A percentile compares a stretch with the other conserved stretches of the same genome.
Evolutionary conservation across 192 early-diverging fungal species (phyloP).

Genomic region (Rhizophagus clarus): DNA sequence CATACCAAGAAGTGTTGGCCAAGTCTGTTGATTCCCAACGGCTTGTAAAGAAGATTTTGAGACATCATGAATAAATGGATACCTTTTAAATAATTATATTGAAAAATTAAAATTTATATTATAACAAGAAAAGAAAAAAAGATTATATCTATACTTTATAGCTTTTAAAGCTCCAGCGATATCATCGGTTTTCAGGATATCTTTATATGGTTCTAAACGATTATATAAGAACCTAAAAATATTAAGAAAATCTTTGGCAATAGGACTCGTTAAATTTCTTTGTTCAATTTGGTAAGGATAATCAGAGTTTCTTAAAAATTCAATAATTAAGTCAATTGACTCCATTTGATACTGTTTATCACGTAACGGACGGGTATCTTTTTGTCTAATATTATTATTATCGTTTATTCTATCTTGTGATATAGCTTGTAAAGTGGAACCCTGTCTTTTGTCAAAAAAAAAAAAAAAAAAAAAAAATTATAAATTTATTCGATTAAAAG

Average conservation of each 20-base stretch:
- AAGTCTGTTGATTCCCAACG: conserved; percentile 64
- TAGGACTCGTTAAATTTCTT: conserved; percentile 64
- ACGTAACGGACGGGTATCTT: conserved; percentile 71
- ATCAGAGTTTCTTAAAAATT: conserved; percentile 63
- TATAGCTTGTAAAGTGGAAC: too few species aligned
- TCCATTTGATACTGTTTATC: conserved; percentile 62
- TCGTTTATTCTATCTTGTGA: neutral
- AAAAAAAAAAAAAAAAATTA: too few species aligned
- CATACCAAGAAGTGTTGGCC: conserved; percentile 53
- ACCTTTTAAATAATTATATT: neutral
- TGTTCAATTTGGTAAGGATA: conserved; percentile 58
- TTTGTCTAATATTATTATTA: conserved; percentile 24
- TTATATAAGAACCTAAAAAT: conserved; percentile 78
- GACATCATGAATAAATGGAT: conserved; percentile 48
- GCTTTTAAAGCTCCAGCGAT: conserved; percentile 60
- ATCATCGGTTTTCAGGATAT: conserved; percentile 68
- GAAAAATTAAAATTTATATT: neutral
- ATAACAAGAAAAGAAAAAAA: neutral
- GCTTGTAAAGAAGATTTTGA: conserved; percentile 71
- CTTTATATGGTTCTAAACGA: conserved; percentile 66
- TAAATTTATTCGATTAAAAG: too few species aligned
- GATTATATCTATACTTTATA: conserved; percentile 39
- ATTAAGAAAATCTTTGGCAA: conserved; percentile 68
- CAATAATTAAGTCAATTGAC: conserved; percentile 61
- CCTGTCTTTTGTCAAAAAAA: neutral